phyloP scores from a whole-genome alignment of 78 protist species.

The Guillardia theta region DNA sequence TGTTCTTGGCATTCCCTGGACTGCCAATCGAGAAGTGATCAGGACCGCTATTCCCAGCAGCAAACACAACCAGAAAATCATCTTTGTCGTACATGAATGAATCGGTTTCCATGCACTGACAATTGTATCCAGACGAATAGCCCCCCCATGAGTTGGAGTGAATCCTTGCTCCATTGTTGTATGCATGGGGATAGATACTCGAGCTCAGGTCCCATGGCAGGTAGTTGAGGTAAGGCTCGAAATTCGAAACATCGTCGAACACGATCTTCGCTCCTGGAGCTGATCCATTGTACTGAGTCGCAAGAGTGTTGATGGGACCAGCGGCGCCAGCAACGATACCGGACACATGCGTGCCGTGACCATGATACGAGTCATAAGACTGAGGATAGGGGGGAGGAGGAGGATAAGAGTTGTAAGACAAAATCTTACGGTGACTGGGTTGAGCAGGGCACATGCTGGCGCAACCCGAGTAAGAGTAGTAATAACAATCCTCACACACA shows the following conservation, averaged over 20 bases:
- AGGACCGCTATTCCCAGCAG: constrained; percentile 48
- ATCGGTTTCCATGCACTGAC: background rate
- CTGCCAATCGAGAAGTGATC: background rate
- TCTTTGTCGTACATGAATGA: background rate
- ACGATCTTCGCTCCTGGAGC: constrained; percentile 45
- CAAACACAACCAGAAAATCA: background rate
- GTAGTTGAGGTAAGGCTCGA: too few relatives aligned
- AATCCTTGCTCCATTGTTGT: background rate
- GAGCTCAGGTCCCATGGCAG: background rate
- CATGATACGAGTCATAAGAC: background rate
- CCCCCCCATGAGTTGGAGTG: background rate
- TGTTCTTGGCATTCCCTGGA: background rate
- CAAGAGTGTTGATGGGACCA: background rate
- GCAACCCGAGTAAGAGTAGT: background rate
- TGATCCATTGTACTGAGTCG: constrained; percentile 4
- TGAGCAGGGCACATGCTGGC: background rate
- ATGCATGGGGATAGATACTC: background rate
- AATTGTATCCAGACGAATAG: background rate
- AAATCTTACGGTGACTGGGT: background rate
- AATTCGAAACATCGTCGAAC: background rate
- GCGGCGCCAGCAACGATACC: constrained; percentile 42
- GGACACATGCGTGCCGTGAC: constrained; percentile 61
- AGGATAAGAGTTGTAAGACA: background rate
- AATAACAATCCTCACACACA: background rate
- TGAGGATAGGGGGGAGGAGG: background rate